phyloP scores from a whole-genome alignment of 2,329 filamentous ascomycete species.

The Fusarium begoniae region DNA sequence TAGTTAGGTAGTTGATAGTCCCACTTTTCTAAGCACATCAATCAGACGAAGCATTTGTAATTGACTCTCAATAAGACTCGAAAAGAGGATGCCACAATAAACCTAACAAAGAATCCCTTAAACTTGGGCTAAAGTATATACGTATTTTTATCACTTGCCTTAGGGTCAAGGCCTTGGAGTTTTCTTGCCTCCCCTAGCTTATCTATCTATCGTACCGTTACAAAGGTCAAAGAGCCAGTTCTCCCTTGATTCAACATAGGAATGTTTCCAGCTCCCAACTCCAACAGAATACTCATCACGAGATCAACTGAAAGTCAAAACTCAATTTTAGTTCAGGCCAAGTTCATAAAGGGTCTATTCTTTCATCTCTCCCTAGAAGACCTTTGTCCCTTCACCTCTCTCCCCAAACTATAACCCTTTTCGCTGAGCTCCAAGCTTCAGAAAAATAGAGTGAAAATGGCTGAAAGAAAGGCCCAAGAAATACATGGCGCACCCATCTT shows the following conservation, averaged over 20 bases:
- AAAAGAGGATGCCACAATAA: neutral
- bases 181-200: neutral
- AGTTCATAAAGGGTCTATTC: constrained; percentile 11
- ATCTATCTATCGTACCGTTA: neutral
- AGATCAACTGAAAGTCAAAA: neutral
- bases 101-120: neutral
- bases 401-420: neutral
- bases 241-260: constrained; percentile 21
- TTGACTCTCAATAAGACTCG: neutral
- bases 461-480: constrained; percentile 1
- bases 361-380: constrained; percentile 7
- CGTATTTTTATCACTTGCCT: neutral
- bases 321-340: neutral
- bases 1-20: constrained; percentile 18
- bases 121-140: neutral
- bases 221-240: neutral
- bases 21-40: constrained; percentile 35
- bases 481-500: neutral
- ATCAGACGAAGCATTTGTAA: constrained; percentile 20
- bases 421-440: neutral
- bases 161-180: neutral
- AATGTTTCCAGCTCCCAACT: constrained; percentile 24
- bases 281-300: constrained; percentile 1
- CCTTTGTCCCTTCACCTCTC: neutral
- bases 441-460: neutral